Evolutionary conservation across 169 alveolate genomes (phyloP).

Genomic region (Neospora caninum): DNA sequence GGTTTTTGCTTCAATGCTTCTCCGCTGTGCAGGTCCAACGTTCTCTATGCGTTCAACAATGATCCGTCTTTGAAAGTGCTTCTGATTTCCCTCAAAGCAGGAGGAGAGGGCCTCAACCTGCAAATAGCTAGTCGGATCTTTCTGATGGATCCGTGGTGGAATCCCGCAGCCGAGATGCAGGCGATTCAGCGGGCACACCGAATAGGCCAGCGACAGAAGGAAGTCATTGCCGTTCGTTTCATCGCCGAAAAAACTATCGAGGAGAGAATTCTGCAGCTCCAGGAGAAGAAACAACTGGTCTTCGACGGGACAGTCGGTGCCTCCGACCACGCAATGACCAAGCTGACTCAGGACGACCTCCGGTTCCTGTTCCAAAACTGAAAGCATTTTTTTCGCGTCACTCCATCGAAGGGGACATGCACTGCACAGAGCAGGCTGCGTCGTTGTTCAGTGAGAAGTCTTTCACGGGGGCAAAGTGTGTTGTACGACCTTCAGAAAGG

Average conservation of each 20-base stretch:
- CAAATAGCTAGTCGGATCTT: conserved; percentile 96
- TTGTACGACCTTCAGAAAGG: no score
- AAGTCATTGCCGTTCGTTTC: conserved; percentile 93
- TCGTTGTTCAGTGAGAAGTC: no score
- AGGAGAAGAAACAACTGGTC: conserved; percentile 91
- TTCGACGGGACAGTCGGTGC: conserved; percentile 90
- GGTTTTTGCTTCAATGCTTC: neutral
- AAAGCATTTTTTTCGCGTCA: neutral
- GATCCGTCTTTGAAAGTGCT: conserved; percentile 84
- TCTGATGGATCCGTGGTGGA: conserved; percentile 99
- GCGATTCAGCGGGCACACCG: conserved; percentile 98
- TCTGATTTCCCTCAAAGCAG: conserved; percentile 93
- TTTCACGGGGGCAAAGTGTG: no score
- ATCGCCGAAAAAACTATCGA: conserved; percentile 96
- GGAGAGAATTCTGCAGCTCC: conserved; percentile 94
- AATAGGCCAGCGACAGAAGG: conserved; percentile 93
- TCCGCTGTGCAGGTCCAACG: conserved; percentile 75
- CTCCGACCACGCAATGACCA: conserved; percentile 80
- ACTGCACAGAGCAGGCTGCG: no score
- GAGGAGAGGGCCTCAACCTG: conserved; percentile 98
- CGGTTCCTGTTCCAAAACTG: conserved; percentile 82
- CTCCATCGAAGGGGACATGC: no score
- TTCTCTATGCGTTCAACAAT: conserved; percentile 84
- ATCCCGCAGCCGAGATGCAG: conserved; percentile 98
- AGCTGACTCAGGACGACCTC: conserved; percentile 88